These are phyloP conservation scores for Sanguinoderma infundibulare DNA, from an alignment of 1,284 basidiomycete genomes.

Conservation along the genomic window DNA sequence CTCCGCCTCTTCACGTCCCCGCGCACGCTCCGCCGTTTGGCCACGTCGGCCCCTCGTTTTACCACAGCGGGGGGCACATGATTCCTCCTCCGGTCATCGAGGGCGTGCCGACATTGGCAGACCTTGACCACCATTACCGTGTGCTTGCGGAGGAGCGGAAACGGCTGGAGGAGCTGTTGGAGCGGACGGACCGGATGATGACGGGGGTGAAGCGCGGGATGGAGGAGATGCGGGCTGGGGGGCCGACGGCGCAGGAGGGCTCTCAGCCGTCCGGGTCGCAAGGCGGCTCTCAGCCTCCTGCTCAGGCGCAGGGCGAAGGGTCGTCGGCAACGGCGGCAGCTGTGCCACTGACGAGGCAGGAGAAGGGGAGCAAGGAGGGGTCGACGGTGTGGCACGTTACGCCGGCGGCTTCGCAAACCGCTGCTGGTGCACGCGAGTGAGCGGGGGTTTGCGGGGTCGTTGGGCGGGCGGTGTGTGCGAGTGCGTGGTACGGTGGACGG, in stretches of 20 bases:
- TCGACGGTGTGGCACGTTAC: constrained; percentile 39
- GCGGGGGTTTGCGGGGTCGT: not conserved
- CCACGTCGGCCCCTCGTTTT: constrained; percentile 27
- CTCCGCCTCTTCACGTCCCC: constrained; percentile 24
- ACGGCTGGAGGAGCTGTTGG: constrained; percentile 70
- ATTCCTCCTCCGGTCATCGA: constrained; percentile 28
- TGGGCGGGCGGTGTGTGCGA: constrained; percentile 3
- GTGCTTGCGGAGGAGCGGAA: constrained; percentile 64
- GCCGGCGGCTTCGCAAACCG: constrained; percentile 27
- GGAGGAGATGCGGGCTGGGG: constrained; percentile 64
- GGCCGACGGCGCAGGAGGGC: constrained; percentile 8
- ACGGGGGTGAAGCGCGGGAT: constrained; percentile 69
- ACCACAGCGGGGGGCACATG: constrained; percentile 28
- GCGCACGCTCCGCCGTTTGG: constrained; percentile 15
- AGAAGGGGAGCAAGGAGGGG: constrained; percentile 35
- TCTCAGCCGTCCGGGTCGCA: constrained; percentile 3
- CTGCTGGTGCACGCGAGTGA: constrained; percentile 29
- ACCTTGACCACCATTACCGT: constrained; percentile 72
- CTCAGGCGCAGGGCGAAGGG: constrained; percentile 15
- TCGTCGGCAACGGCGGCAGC: constrained; percentile 22
- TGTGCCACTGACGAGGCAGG: constrained; percentile 35
- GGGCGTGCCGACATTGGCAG: constrained; percentile 52
- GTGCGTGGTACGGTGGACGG: not conserved
- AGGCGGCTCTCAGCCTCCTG: constrained; percentile 14
- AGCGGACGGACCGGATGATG: constrained; percentile 75